phyloP scores from a whole-genome alignment of 1,139 yeast genomes.

The Candida sojae region DNA sequence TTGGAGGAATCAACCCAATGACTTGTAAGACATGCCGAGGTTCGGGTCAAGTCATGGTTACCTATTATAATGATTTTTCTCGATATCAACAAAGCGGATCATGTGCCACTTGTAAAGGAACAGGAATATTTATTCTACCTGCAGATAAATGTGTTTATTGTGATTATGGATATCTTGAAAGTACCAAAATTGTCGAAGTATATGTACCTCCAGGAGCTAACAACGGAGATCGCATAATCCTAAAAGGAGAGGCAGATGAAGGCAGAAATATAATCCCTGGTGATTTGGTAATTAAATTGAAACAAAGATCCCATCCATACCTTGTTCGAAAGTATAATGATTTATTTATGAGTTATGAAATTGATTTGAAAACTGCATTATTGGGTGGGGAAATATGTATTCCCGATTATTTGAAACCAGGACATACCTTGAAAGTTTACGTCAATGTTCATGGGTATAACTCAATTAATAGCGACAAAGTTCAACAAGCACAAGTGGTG shows the following conservation, averaged over 20 bases:
- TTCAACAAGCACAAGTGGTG: slow-evolving; percentile 48
- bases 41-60: slow-evolving; percentile 36
- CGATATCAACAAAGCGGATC: slow-evolving; percentile 35
- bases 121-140: slow-evolving; percentile 29
- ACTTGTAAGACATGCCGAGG: slow-evolving; percentile 41
- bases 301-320: slow-evolving; percentile 33
- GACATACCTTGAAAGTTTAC: slow-evolving; percentile 38
- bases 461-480: slow-evolving; percentile 23
- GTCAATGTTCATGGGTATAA: slow-evolving; percentile 40
- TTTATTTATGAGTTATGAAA: slow-evolving; percentile 44
- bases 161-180: slow-evolving; percentile 37
- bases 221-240: slow-evolving; percentile 50
- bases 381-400: slow-evolving; percentile 54
- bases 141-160: slow-evolving; percentile 32
- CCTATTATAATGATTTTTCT: slow-evolving; percentile 33
- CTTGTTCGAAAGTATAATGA: slow-evolving; percentile 54
- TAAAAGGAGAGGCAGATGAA: slow-evolving; percentile 66
- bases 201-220: slow-evolving; percentile 54
- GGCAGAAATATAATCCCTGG: slow-evolving; percentile 63
- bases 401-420: slow-evolving; percentile 45
- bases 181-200: slow-evolving; percentile 53
- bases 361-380: slow-evolving; percentile 55
- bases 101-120: slow-evolving; percentile 39
- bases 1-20: slow-evolving; percentile 38
- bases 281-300: slow-evolving; percentile 55